Base-by-base conservation (phyloP, 1,284 basidiomycete species). In the Schizophyllum amplum region DNA sequence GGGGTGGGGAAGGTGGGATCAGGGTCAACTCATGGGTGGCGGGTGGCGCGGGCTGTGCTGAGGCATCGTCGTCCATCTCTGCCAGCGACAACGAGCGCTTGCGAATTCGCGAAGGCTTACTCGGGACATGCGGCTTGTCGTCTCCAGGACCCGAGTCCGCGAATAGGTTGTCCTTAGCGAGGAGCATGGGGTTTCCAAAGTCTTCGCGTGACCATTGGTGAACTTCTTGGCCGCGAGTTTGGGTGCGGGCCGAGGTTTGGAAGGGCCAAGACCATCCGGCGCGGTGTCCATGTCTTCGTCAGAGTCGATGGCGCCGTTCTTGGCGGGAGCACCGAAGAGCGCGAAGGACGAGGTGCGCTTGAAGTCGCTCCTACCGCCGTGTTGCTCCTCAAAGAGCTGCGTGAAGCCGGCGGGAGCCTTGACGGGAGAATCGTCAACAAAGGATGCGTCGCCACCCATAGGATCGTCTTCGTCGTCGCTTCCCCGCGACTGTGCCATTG, bases 381-480 rank as follows among this genome's bases (percentile, higher is more conserved):
- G 11, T 17, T 42, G 33, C 33, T 42, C 33, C 33, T 87, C 80
- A 63, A 91, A 91, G 47, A 91, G 70, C 21, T 78, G 69, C 58
- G 79, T 81, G 73, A 90, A 91, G 51, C 78, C 76, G 20, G 70
- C 69, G 4, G 76, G 74, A 24, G 73, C 72, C 67, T 90, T 91
- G 57, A 83, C 74, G 11, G 89, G 88, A 5, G 88, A 87, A 62
- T 87, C 82, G 42, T 75, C 79, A 6, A 90, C 72, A 65, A 86
- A 83, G 11, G 78, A 79, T 20, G 75, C 72, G 27, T 63, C 67
- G 17, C 71, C 67, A 42, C 63, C 64, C 22, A 67, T 66, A 57
- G 72, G 71, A 46, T 68, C 68, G 48, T 66, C 71, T 46, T 73
- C 71, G 58, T 74, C 72, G 24, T 69, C 71, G 53, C 75, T 73